Base-by-base conservation (phyloP, 2,329 filamentous ascomycete genomes). In the Aspergillus ochraceus region DNA sequence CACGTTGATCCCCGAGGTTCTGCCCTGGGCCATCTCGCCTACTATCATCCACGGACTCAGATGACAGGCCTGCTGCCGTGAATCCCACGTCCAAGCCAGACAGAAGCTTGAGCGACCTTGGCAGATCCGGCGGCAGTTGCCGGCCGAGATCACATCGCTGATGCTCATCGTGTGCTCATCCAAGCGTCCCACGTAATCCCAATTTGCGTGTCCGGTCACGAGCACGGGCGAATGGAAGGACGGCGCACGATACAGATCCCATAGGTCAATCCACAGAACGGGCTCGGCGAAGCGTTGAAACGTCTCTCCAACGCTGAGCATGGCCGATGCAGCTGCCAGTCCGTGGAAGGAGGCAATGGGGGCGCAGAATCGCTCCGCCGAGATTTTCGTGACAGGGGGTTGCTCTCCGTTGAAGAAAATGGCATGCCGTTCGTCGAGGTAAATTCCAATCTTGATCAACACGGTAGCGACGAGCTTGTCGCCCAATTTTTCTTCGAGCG, bases 11-110 rank as follows among this genome's bases (percentile, higher is more conserved):
- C 54, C 54, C 47, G 54, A 56, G 9, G 46, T 50, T 17, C 45
- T 56, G 47, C 47, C 54, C 39, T 22, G 10, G 26, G 54, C 32
- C 32, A n/a, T 14, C 4, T 30, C 54, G 24, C 54, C 54, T 10
- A 49, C 45, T 14, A 50, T 22, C 47, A 56, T 50, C 54, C 54
- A 56, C 17, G 49, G 49, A 36, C 54, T 56, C 30, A 56, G 22
- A 51, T 56, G 54, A 8, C 54, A 56, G 10, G 20, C 29, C 22
- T 32, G 54, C 1, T 56, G n/a, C 30, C 39, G 30, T 2, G 22
- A 42, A 36, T 56, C 54, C 54, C 54, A 56, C 9, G 54, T 56
- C 54, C 54, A 56, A 12, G 54, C 54, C 47, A 56, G 22, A 51
- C 54, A 56, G 22, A 49, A 45, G 29, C 49, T 50, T 10, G 46